phyloP scores from a whole-genome alignment of 2,329 filamentous ascomycete genomes.

The Curvularia spicifera region DNA sequence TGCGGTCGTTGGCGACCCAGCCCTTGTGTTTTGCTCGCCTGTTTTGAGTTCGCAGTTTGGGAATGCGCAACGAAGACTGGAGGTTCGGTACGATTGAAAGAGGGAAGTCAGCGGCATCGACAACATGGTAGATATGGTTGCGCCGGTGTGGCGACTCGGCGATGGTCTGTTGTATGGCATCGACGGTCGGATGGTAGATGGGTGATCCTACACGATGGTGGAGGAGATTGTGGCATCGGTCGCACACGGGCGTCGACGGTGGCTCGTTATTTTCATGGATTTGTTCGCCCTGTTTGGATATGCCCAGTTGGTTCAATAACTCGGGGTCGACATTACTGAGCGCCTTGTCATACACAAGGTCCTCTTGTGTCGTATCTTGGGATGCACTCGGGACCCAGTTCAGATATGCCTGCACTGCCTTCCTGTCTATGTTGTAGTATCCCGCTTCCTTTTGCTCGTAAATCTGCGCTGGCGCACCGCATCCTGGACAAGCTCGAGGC shows the following conservation, averaged over 20 bases:
- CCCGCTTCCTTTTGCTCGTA: constrained; percentile 62
- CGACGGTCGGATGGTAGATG: constrained; percentile 80
- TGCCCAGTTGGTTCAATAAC: constrained; percentile 39
- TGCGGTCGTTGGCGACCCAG: constrained; percentile 68
- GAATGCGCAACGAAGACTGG: constrained; percentile 70
- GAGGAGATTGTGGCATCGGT: constrained; percentile 82
- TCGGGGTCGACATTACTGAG: constrained; percentile 40
- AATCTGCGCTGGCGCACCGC: constrained; percentile 66
- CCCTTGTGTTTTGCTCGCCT: constrained; percentile 72
- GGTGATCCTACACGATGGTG: constrained; percentile 75
- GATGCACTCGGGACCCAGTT: constrained; percentile 30
- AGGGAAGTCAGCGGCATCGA: constrained; percentile 96
- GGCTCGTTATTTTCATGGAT: constrained; percentile 18
- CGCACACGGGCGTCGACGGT: constrained; percentile 69
- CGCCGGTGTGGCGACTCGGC: constrained; percentile 85
- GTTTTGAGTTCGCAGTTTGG: constrained; percentile 79
- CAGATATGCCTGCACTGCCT: constrained; percentile 54
- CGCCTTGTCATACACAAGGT: constrained; percentile 47
- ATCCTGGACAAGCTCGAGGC: constrained; percentile 66
- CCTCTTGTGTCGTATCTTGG: constrained; percentile 35
- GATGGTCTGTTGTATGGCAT: constrained; percentile 82
- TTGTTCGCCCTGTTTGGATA: constrained; percentile 31
- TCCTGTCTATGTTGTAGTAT: constrained; percentile 61
- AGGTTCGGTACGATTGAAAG: constrained; percentile 87
- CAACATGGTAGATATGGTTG: constrained; percentile 93